Conservation (phyloP, 257 asterid genomes). For the Ehretia macrophylla region DNA sequence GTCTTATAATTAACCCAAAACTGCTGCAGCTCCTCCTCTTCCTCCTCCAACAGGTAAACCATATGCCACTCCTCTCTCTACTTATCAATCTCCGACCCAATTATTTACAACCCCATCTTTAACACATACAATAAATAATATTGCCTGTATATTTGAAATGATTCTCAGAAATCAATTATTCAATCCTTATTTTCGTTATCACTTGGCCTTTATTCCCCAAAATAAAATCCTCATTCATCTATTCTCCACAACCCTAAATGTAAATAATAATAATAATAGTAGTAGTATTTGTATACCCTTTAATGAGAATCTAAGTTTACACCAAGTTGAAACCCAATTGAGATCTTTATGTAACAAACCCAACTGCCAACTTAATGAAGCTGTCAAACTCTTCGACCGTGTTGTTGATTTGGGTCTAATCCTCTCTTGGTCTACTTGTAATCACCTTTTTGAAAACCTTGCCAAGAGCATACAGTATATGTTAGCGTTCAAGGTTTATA, state of each 20-base stretch:
- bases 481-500: slow-evolving; percentile 36
- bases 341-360: slow-evolving; percentile 35
- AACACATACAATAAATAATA: too few species aligned
- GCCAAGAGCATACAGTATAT: slow-evolving; percentile 50
- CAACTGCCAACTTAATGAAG: slow-evolving; percentile 25
- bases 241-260: neutral
- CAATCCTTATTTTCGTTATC: neutral
- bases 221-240: neutral
- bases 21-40: too few species aligned
- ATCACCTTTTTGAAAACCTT: slow-evolving; percentile 44
- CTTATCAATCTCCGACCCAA: too few species aligned
- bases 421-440: slow-evolving; percentile 38
- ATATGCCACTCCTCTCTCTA: too few species aligned
- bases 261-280: neutral
- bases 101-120: too few species aligned
- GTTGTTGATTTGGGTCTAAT: slow-evolving; percentile 34
- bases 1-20: too few species aligned
- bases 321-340: slow-evolving; percentile 35
- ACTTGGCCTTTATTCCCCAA: too few species aligned
- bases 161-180: neutral
- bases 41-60: too few species aligned
- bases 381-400: slow-evolving; percentile 32
- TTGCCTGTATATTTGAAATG: too few species aligned
- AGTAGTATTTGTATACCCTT: neutral
- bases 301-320: neutral